Evolutionary conservation across 345 rosid species (phyloP).

Genomic region (Eucalyptus cloeziana): DNA sequence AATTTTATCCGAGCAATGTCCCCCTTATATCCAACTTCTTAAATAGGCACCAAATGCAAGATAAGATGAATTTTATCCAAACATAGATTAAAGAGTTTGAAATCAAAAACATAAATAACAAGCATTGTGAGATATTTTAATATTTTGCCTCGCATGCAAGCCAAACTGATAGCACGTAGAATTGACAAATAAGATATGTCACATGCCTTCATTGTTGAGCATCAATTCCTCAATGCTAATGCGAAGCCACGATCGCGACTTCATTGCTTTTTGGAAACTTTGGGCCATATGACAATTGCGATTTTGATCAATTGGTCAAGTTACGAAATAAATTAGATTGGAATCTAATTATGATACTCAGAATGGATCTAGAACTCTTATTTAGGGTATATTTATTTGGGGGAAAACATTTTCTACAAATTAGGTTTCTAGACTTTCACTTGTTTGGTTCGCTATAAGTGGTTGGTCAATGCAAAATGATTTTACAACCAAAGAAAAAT

Average conservation of each 20-base stretch:
- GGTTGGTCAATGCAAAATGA: too few relatives aligned
- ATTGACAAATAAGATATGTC: not conserved
- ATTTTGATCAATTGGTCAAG: not conserved
- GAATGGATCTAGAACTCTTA: too few relatives aligned
- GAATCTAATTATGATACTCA: too few relatives aligned
- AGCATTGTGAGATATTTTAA: not conserved
- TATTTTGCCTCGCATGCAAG: not conserved
- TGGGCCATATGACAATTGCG: not conserved
- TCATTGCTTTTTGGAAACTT: not conserved
- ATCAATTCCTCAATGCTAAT: not conserved
- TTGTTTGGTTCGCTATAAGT: too few relatives aligned
- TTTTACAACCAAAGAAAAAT: too few relatives aligned
- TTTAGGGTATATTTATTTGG: too few relatives aligned
- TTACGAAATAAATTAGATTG: not conserved
- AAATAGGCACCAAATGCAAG: too few relatives aligned
- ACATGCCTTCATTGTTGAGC: not conserved
- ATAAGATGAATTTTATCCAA: too few relatives aligned
- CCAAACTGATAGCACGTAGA: not conserved
- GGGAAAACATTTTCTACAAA: accelerated
- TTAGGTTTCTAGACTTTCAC: too few relatives aligned
- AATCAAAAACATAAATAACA: not conserved
- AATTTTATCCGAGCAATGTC: too few relatives aligned
- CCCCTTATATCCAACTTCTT: too few relatives aligned
- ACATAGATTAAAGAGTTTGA: too few relatives aligned
- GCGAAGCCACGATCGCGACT: not conserved